phyloP scores from a whole-genome alignment of 495 filamentous ascomycete genomes.

The Tirmania nivea region DNA sequence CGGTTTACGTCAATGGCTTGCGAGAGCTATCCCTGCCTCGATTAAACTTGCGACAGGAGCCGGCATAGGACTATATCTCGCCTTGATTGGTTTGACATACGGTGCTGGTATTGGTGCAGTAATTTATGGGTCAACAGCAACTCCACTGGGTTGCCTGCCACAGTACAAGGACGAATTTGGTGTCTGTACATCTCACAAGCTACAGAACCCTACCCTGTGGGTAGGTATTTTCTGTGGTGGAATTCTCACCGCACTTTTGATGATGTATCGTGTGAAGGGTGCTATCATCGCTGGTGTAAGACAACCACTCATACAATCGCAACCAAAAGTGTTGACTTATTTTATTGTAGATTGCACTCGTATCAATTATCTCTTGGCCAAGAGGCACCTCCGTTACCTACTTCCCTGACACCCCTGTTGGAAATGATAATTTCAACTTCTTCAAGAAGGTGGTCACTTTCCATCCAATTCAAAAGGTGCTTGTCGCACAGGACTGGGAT shows the following conservation, averaged over 20 bases:
- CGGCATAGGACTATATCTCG: constrained; percentile 62
- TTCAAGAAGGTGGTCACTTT: constrained; percentile 68
- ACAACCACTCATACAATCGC: neutral
- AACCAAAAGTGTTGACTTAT: no score
- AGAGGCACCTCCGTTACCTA: constrained; percentile 48
- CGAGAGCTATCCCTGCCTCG: constrained; percentile 48
- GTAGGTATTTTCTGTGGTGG: constrained; percentile 67
- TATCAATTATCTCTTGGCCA: constrained; percentile 71
- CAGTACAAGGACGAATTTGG: constrained; percentile 14
- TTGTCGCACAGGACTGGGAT: constrained; percentile 47
- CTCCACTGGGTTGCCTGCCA: constrained; percentile 42
- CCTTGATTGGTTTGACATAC: constrained; percentile 59
- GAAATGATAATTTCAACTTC: constrained; percentile 49
- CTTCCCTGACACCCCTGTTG: constrained; percentile 47
- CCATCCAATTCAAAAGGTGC: constrained; percentile 43
- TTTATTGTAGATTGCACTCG: constrained; percentile 35
- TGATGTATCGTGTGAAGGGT: constrained; percentile 65
- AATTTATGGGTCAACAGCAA: constrained; percentile 31
- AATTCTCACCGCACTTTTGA: constrained; percentile 47
- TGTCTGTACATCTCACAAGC: constrained; percentile 28
- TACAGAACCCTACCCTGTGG: constrained; percentile 62
- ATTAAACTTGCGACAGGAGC: constrained; percentile 70
- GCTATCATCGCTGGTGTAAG: constrained; percentile 45
- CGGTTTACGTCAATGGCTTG: constrained; percentile 66
- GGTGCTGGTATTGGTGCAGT: constrained; percentile 57